Conservation (phyloP, 140 eudicot genomes). For the Oenanthe javanica region DNA sequence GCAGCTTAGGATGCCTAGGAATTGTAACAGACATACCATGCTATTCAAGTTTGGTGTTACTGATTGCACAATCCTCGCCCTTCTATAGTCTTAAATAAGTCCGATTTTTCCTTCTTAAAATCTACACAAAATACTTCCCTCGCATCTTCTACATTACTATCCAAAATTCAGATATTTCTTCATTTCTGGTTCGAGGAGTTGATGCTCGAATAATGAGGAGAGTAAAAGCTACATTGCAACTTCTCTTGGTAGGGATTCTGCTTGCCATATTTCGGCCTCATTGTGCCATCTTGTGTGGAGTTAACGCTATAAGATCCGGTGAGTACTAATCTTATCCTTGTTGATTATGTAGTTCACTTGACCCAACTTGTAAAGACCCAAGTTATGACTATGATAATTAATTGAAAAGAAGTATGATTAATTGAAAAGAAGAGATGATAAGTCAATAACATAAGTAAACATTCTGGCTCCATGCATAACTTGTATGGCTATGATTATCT, state of each 20-base stretch:
- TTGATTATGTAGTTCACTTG: neutral
- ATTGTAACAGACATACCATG: conserved; percentile 9
- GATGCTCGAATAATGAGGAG: conserved; percentile 14
- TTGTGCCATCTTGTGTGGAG: neutral
- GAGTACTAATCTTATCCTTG: neutral
- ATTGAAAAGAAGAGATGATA: neutral
- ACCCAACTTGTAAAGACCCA: neutral
- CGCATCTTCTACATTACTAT: neutral
- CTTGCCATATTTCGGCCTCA: conserved; percentile 16
- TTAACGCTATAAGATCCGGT: conserved; percentile 20
- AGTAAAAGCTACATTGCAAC: neutral
- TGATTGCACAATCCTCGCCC: neutral
- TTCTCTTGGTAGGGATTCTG: conserved; percentile 17
- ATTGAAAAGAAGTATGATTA: neutral
- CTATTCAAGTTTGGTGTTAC: conserved; percentile 14
- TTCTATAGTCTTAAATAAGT: neutral
- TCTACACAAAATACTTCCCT: neutral
- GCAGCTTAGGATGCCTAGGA: conserved; percentile 17
- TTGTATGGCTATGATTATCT: too few relatives aligned
- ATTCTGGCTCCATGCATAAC: neutral
- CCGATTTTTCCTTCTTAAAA: neutral
- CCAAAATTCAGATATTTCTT: neutral
- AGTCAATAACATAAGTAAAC: neutral
- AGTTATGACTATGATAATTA: neutral
- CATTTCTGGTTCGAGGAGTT: neutral